Evolutionary conservation across 176 grass and related monocot genomes (phyloP), one percentile per base, ranked within the genome.

Genomic region (Oryza glumipatula): DNA sequence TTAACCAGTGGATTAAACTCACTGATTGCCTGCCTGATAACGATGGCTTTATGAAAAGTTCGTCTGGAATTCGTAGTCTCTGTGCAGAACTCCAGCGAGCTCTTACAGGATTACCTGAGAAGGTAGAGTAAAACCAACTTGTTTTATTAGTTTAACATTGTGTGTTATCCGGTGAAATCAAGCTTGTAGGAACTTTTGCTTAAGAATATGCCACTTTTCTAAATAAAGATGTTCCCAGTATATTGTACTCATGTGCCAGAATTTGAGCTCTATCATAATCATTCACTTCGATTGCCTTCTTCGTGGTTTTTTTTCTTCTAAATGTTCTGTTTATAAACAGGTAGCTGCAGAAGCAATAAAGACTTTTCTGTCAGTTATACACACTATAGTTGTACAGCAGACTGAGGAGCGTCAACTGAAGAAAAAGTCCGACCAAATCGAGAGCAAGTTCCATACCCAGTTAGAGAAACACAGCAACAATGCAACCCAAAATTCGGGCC

Each of bases 1-100:
- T 99, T 79, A 90, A 86, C 78, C 83, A 99, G 56, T 99, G 97
- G 97, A 89, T 96, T 70, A 87, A 83, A 77, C 91, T 96, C 73
- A 94, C 91, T 5, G 92, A 94, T 43, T 86, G 83, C 78, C 90
- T 94, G 69, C 90, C 94, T 26, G 86, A 96, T 68, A 80, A 74
- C 51, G 82, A 88, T 26, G 87, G 87, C 13, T 84, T 90, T 35
- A 97, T 92, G 90, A 80, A 61, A 83, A 86, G 85, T 71, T 80
- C 88, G 64, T 86, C 86, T 24, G 88, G 89, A 70, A 94, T 98
- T 48, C 81, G 70, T 87, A 81, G 76, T 67, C 76, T 96, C 64
- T 89, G 86, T 4, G 92, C 93, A 46, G 92, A 99, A 72, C 81
- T 99, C 30, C 90, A 91, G 84, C 78, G 22, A 81, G 90, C 84